Conservation (phyloP, 1,284 basidiomycete species). For the Ceratobasidium sp. region DNA sequence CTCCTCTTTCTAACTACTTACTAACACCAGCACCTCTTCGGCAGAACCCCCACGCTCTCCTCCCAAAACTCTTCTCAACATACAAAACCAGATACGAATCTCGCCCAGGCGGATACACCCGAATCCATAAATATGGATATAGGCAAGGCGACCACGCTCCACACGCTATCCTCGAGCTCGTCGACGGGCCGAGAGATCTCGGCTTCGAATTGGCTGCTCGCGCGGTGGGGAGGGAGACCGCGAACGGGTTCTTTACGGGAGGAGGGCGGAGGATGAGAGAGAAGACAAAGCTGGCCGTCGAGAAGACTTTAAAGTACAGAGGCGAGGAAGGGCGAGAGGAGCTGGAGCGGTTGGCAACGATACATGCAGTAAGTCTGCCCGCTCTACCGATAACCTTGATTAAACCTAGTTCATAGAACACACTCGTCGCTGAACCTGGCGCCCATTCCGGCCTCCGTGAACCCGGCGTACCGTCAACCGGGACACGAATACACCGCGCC, state of each 20-base stretch:
- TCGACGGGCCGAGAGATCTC: slow-evolving; percentile 93
- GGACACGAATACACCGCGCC: slow-evolving; percentile 51
- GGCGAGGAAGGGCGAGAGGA: slow-evolving; percentile 54
- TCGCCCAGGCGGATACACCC: slow-evolving; percentile 94
- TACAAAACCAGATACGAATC: slow-evolving; percentile 85
- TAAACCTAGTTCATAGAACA: slow-evolving; percentile 42
- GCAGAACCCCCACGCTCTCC: slow-evolving; percentile 53
- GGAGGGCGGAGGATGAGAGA: slow-evolving; percentile 51
- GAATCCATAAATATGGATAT: slow-evolving; percentile 90
- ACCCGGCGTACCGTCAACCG: slow-evolving; percentile 5
- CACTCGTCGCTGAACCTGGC: slow-evolving; percentile 53
- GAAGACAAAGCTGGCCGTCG: slow-evolving; percentile 55
- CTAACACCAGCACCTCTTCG: slow-evolving; percentile 1
- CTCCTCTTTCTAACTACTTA: slow-evolving; percentile 2
- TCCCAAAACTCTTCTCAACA: slow-evolving; percentile 85
- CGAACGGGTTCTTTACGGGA: slow-evolving; percentile 54
- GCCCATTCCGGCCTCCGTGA: slow-evolving; percentile 50
- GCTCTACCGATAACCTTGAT: neutral
- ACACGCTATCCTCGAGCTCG: slow-evolving; percentile 90
- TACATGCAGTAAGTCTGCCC: slow-evolving; percentile 58
- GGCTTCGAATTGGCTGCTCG: slow-evolving; percentile 88
- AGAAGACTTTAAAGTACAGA: slow-evolving; percentile 59
- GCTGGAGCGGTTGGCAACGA: slow-evolving; percentile 57
- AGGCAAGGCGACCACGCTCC: slow-evolving; percentile 94
- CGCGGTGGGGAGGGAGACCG: slow-evolving; percentile 82